Conservation (phyloP, 352 stramenopile genomes). For the Globisporangium cystogenes region DNA sequence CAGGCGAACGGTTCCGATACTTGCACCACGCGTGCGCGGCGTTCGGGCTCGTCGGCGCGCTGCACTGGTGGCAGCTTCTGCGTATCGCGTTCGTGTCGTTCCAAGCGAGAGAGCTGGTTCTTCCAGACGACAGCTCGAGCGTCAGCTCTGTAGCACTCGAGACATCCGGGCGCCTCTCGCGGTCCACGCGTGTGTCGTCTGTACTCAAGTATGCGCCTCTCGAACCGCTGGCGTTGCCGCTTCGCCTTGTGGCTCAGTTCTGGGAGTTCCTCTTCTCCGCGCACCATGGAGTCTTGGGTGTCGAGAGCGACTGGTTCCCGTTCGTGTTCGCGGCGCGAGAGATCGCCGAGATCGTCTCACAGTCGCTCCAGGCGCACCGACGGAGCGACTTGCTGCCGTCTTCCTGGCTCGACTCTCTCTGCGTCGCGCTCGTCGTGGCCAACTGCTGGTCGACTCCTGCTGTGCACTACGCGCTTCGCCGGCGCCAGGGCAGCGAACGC, state of each 20-base stretch:
- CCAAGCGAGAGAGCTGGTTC: neutral
- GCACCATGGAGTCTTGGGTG: slow-evolving; percentile 9
- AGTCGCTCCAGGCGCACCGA: slow-evolving; percentile 12
- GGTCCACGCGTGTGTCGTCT: no score
- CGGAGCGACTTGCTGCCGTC: slow-evolving; percentile 8
- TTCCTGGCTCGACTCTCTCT: slow-evolving; percentile 1
- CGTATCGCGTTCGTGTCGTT: neutral
- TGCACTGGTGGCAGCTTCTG: slow-evolving; percentile 5
- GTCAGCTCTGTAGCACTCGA: no score
- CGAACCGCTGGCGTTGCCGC: no score
- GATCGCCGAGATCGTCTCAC: slow-evolving; percentile 8
- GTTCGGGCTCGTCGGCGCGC: slow-evolving; percentile 12
- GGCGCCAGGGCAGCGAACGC: slow-evolving; percentile 7
- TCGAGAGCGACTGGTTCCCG: slow-evolving; percentile 8
- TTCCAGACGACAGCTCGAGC: neutral
- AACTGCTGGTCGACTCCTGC: slow-evolving; percentile 11
- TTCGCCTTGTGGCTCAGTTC: no score
- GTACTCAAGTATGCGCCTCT: neutral
- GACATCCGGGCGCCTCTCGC: no score
- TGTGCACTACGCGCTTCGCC: slow-evolving; percentile 8
- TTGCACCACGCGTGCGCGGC: no score
- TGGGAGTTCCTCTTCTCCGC: neutral
- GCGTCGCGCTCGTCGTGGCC: slow-evolving; percentile 1
- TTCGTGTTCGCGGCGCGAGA: slow-evolving; percentile 8
- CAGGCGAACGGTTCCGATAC: no score